These are phyloP conservation scores for Verbascum thapsus DNA, from an alignment of 257 asterid genomes.

Conservation along the genomic window DNA sequence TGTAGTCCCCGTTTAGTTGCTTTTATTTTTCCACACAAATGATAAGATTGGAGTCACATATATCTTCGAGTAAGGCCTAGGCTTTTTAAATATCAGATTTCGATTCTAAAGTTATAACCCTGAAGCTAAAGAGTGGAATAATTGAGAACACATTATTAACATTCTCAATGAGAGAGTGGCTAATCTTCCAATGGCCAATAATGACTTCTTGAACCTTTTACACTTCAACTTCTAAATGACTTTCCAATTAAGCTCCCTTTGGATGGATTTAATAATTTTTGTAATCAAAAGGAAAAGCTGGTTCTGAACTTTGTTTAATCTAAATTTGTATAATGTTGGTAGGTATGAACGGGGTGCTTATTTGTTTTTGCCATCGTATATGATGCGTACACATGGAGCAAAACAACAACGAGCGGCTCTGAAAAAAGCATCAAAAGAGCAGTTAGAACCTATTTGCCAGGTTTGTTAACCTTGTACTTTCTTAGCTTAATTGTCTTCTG, in stretches of 20 bases:
- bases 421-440: conserved; percentile 67
- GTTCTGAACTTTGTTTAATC: conserved; percentile 5
- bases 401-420: conserved; percentile 84
- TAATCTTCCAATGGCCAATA: too few relatives aligned
- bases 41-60: not conserved
- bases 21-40: conserved; percentile 6
- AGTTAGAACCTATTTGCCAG: conserved; percentile 75
- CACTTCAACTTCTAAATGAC: conserved; percentile 11
- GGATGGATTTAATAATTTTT: conserved; percentile 1
- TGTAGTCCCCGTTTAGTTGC: not conserved
- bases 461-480: conserved; percentile 40
- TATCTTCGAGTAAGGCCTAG: not conserved
- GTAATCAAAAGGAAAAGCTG: not conserved
- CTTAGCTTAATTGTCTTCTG: not conserved
- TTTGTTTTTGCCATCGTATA: conserved; percentile 85
- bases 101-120: too few relatives aligned
- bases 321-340: conserved; percentile 30
- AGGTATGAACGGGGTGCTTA: conserved; percentile 93
- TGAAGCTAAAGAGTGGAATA: too few relatives aligned
- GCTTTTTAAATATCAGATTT: not conserved
- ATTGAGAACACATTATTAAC: too few relatives aligned
- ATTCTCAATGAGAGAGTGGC: too few relatives aligned
- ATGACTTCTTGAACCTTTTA: too few relatives aligned
- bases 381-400: conserved; percentile 99
- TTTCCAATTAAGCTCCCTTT: not conserved